Evolutionary conservation across 345 rosid species (phyloP), one percentile per base, ranked within the genome.

Genomic region (Pistacia vera): DNA sequence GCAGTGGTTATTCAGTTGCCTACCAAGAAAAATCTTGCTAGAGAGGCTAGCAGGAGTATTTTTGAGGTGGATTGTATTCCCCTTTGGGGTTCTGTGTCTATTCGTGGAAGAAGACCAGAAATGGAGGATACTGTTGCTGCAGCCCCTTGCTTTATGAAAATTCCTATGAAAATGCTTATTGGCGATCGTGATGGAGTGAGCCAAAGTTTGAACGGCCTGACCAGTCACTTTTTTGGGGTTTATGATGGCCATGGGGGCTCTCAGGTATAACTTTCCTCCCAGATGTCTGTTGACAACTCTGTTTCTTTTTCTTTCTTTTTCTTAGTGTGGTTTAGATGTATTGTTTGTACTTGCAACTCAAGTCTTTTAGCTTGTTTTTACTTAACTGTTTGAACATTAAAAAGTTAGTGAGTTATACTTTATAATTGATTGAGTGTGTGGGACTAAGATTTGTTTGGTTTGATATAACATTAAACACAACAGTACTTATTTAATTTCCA

Each of bases 161-260:
- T 95, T 79, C 99, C 98, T 36, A 88, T 92, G 78, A 89, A 85
- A 74, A 88, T 92, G 97, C 93, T 95, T 69, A 80, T 86, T 64
- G 92, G 88, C 6, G 87, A 89, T 67, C 86, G 68, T 66, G 94
- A 88, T 79, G 94, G 88, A 75, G 84, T 85, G 81, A 85, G 81
- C 83, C 92, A 85, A 73, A 84, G 82, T 81, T 85, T 91, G 76
- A 80, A 91, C n/a, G 84, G 88, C 76, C 91, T 93, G 67, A 87
- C 88, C 63, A 81, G 91, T 74, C 99, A 95, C 80, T 92, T 95
- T 85, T 95, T 91, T 52, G 97, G 97, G 58, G 99, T 92, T 41
- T 95, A 93, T 75, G 99, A 95, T 85, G 98, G 98, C 70, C 99
- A 95, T 66, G 99, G 98, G 59, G 99, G 99, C 51, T 82, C 94